Base-by-base conservation (phyloP, 2,329 filamentous ascomycete genomes). In the Clonostachys rosea region DNA sequence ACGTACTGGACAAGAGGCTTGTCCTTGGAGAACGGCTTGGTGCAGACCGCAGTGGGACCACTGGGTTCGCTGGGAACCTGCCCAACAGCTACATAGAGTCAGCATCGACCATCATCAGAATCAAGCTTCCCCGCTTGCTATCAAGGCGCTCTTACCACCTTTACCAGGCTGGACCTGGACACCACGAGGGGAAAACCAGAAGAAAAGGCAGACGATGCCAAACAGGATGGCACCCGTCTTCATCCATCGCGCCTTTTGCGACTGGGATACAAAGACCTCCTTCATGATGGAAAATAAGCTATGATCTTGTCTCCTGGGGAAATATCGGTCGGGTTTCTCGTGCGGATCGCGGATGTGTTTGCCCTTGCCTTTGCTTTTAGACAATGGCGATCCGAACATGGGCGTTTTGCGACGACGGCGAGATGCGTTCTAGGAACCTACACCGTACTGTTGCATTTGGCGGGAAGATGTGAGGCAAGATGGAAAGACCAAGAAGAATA, bases 1-100 rank as follows among this genome's bases (percentile, higher is more conserved):
- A 94, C 95, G 73, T 97, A 99, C 65, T 99, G 94, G 52, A 96
- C 86, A 55, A 99, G 82, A 44, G 94, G 92, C 73, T 96, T 97
- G 54, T 90, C 86, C 60, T 87, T 84, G 58, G 90, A 89, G 71
- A 80, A 85, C 40, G 94, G 90, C 63, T 85, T 89, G 50, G 84
- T 83, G 78, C 94, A 99, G 70, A 82, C 87, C 40, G 80, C 76
- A 53, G 87, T 84, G 55, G 80, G 80, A 59, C 84, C 78, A 9
- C 83, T 81, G 24, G 78, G 73, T 58, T 89, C 82, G 45, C 75
- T 66, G 34, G 79, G 74, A 2, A 64, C 61, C 60, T 85, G 81
- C 24, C 24, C 24, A 30, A 30, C 24, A 30, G 24, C 24, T 30
- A 30, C 9, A 30, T 30, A 8, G 52, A 79, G 80, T 51, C 69